Evolutionary conservation across 768 basidiomycete genomes (phyloP), one percentile per base, ranked within the genome.

Genomic region (Mycena latifolia): DNA sequence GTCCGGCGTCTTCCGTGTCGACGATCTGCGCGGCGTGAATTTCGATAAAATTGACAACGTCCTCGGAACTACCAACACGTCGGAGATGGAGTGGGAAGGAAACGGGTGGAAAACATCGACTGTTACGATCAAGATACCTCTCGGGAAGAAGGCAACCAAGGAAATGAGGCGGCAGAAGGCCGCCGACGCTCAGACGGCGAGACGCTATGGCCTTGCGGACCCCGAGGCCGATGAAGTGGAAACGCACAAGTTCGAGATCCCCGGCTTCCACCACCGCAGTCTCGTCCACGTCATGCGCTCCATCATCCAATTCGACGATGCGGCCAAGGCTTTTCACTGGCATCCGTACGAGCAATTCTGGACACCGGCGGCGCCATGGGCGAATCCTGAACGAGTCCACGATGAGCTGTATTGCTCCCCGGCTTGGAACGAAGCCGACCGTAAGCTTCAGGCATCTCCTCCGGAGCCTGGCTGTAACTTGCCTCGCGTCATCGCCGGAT

Each of bases 281-380:
- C 64, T 76, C 33, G 37, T 69, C 25, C 65, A 72, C 57, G 56
- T 55, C 51, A 61, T 61, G 41, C 39, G 52, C n/a, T 53, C 51
- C 12, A 54, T 61, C 15, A 54, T 61, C 15, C 39, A 61, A 10
- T 69, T 60, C 45, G 67, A 72, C 24, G 43, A 60, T 4, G 67
- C 64, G 7, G 51, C 69, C 2, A 69, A 65, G 15, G 47, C 63
- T 22, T 77, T 76, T 55, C 77, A 77, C 48, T 73, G 69, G 65
- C 70, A 74, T 45, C 74, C 73, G 2, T 77, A 69, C 50, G 62
- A 73, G 35, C 72, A 76, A 52, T 63, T 59, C 28, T 77, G 77
- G 77, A 35, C 33, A 14, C 33, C 33, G 6, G 33, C 33, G 14
- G 33, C 14, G 33, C 33, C 33, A 6, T 35, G 33, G 33, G 33